These are phyloP conservation scores for Wallacemonas rigidus DNA, from an alignment of 208 protist species.

Conservation along the genomic window DNA sequence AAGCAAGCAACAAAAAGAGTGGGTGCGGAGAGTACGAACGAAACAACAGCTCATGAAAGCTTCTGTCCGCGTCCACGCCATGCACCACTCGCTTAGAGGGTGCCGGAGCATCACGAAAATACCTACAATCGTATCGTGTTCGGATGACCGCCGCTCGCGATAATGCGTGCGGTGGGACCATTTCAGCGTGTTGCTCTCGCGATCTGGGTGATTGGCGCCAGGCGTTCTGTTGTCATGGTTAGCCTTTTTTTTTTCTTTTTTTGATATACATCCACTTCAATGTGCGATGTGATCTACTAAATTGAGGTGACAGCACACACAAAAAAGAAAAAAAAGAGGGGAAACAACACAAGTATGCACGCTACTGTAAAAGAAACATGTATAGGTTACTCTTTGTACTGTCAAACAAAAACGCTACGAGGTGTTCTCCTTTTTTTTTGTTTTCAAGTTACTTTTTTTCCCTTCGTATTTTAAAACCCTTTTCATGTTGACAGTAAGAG, in stretches of 20 bases:
- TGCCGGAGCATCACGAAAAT: too few species aligned
- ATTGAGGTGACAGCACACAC: neutral
- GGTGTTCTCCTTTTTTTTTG: neutral
- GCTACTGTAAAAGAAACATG: neutral
- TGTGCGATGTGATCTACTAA: conserved; percentile 15
- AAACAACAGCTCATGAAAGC: too few species aligned
- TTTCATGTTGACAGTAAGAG: too few species aligned
- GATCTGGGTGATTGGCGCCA: too few species aligned
- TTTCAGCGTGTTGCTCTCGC: too few species aligned
- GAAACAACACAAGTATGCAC: neutral
- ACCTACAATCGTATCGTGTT: too few species aligned
- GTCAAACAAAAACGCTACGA: neutral
- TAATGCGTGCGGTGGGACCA: too few species aligned
- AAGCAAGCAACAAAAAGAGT: too few species aligned
- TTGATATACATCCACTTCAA: conserved; percentile 11
- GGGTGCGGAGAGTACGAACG: too few species aligned
- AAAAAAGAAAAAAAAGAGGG: conserved; percentile 17
- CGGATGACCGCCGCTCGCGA: too few species aligned
- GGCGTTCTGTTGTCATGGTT: neutral
- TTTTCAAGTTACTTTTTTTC: neutral
- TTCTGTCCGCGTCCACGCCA: too few species aligned
- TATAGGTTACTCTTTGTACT: neutral
- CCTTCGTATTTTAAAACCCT: neutral
- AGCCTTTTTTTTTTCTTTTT: neutral
- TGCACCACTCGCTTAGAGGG: too few species aligned